These are phyloP conservation scores for Periconia sp. DNA, from an alignment of 2,329 filamentous ascomycete genomes.

Conservation along the genomic window DNA sequence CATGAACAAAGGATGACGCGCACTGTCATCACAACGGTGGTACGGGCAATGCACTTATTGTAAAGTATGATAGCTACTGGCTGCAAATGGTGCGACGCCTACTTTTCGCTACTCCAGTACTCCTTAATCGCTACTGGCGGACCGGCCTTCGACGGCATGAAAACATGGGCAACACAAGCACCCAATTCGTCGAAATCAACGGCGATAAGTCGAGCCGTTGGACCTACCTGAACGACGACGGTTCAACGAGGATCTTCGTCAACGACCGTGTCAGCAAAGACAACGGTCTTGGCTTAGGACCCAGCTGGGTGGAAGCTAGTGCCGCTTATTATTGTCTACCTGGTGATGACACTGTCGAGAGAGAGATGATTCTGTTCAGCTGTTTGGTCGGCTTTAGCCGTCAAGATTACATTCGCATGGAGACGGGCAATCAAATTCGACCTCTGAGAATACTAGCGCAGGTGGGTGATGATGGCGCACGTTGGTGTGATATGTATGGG, in stretches of 20 bases:
- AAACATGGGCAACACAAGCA: neutral
- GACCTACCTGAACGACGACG: conserved; percentile 17
- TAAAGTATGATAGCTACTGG: neutral
- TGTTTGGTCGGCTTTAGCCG: conserved; percentile 22
- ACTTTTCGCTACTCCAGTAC: too few species aligned
- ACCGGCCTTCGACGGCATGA: neutral
- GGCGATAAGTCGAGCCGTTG: conserved; percentile 25
- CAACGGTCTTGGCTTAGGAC: conserved; percentile 9
- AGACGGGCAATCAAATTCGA: too few species aligned
- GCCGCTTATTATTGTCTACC: neutral
- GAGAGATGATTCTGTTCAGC: conserved; percentile 26
- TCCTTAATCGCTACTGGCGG: neutral
- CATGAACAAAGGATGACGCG: conserved; percentile 21
- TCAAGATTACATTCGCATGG: conserved; percentile 23
- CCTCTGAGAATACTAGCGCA: conserved; percentile 23
- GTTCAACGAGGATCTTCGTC: conserved; percentile 14
- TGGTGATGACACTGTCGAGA: neutral
- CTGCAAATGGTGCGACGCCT: too few species aligned
- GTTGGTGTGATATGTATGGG: conserved; percentile 37
- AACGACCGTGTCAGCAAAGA: conserved; percentile 14
- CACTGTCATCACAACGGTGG: conserved; percentile 42
- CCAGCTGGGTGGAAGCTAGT: conserved; percentile 8
- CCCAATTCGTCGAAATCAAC: conserved; percentile 26
- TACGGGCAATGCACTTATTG: conserved; percentile 17
- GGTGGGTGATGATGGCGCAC: conserved; percentile 32